These are phyloP conservation scores for Torrubiellomyces zombiae DNA, from an alignment of 2,329 filamentous ascomycete species.

Conservation along the genomic window DNA sequence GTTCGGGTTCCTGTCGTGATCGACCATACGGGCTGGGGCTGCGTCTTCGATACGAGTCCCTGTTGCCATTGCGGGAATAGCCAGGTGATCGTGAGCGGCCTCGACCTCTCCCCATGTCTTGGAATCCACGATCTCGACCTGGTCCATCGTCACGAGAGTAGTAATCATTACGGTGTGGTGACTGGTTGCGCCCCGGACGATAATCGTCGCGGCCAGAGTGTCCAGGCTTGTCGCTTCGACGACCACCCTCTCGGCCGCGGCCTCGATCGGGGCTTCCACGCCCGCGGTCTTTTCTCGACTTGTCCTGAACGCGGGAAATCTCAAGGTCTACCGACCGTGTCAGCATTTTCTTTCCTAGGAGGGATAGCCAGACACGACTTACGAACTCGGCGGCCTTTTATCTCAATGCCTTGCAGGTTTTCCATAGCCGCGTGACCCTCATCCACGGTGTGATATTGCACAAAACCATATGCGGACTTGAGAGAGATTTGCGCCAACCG, in stretches of 20 bases:
- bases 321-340: conserved; percentile 52
- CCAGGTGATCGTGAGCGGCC: conserved; percentile 54
- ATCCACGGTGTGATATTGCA: conserved; percentile 68
- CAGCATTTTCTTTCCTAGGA: neutral
- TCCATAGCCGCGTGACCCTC: conserved; percentile 63
- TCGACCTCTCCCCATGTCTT: conserved; percentile 26
- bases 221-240: conserved; percentile 28
- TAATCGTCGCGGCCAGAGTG: conserved; percentile 44
- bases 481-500: conserved; percentile 87
- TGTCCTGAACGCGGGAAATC: conserved; percentile 75
- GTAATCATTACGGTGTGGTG: conserved; percentile 37
- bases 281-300: conserved; percentile 43
- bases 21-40: conserved; percentile 49
- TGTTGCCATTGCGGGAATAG: conserved; percentile 24
- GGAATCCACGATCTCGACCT: conserved; percentile 26
- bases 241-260: conserved; percentile 25
- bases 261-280: conserved; percentile 46
- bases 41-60: conserved; percentile 44
- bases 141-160: conserved; percentile 47
- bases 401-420: conserved; percentile 60
- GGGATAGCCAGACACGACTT: conserved; percentile 28
- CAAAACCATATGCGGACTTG: conserved; percentile 92
- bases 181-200: conserved; percentile 42
- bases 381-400: conserved; percentile 90
- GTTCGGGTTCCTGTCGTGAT: conserved; percentile 32